Base-by-base conservation (phyloP, 495 filamentous ascomycete genomes). In the Aspergillus sparsus region DNA sequence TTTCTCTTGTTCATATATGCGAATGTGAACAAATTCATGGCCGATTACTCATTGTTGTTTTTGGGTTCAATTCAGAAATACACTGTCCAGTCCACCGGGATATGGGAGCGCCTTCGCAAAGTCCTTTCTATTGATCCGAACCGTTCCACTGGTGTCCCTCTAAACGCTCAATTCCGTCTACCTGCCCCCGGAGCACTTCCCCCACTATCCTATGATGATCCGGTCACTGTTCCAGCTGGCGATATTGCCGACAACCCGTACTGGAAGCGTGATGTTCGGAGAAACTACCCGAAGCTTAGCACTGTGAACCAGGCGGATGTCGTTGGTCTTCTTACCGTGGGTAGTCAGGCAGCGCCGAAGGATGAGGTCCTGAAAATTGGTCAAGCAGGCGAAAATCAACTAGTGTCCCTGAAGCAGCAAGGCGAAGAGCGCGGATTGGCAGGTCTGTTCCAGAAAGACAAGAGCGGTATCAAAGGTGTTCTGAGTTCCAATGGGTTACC, bases 171-270 rank as follows among this genome's bases (percentile, higher is more conserved):
- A 77, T 97, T 83, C 82, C 93, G 95, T 59, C 88, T 90, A 72
- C 93, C 94, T 39, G 77, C 92, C 0, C 95, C 95, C 7, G 94
- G 91, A 62, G 80, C 83, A 61, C 79, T 87, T 69, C 87, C 91
- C 65, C 92, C 95, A 31, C 69, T 82, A 21, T 71, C 73, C 32
- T 98, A 97, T 77, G 86, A 90, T 71, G 95, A 98, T 69, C 92
- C 92, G 13, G 90, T 95, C 50, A 97, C 93, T 11, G 36, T 89
- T 0, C 94, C 95, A n/a, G 90, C 94, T 3, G 92, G 85, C 56
- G 94, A 99, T 74, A 85, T 98, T 62, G 94, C 94, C 66, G 94
- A 96, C 69, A 98, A 98, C 75, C 85, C 94, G 41, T 98, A 98
- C 84, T 98, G 92, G 90, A 95, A 95, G 79, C 92, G 94, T 57